Evolutionary conservation across 805 yeast species (phyloP).

Genomic region (Saccharomyces kudriavzevii): DNA sequence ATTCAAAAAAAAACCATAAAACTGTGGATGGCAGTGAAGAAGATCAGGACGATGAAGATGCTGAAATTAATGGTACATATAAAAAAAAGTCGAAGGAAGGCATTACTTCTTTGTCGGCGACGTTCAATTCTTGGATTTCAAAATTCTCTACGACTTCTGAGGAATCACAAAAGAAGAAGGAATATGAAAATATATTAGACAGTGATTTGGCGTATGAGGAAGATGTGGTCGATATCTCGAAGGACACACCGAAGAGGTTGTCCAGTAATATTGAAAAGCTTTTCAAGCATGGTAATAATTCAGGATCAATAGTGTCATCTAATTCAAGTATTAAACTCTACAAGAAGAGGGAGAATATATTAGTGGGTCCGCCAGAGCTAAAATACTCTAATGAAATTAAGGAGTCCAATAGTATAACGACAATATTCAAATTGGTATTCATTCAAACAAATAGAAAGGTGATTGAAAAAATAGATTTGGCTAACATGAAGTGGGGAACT

Average conservation of each 20-base stretch:
- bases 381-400: neutral
- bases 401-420: neutral
- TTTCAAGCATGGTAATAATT: neutral
- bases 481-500: neutral
- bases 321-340: neutral
- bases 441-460: neutral
- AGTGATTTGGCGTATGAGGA: neutral
- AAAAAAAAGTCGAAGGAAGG: neutral
- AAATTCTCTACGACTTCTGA: neutral
- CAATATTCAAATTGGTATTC: neutral
- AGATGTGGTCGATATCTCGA: neutral
- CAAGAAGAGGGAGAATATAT: neutral
- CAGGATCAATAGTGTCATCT: neutral
- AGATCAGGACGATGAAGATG: neutral
- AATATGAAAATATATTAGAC: neutral
- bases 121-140: neutral
- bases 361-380: neutral
- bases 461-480: neutral
- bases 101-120: neutral
- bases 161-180: slow-evolving; percentile 4
- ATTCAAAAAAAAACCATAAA: neutral
- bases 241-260: neutral
- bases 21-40: neutral
- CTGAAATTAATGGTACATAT: neutral
- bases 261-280: neutral